Base-by-base conservation (phyloP, 352 stramenopile species). In the Globisporangium uncinulatum region DNA sequence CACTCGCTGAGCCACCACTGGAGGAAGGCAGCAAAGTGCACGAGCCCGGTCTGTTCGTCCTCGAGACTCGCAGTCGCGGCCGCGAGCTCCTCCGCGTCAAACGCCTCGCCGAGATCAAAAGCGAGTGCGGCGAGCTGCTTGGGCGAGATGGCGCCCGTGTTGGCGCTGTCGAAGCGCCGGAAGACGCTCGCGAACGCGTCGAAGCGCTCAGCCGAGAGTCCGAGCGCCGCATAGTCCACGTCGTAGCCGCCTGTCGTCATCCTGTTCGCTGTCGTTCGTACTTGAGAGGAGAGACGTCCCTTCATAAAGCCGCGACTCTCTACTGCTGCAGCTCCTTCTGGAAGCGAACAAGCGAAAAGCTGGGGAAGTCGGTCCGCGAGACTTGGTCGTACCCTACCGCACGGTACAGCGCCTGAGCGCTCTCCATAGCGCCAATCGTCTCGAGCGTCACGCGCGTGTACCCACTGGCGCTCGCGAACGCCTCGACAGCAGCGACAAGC, bases 131-230 rank as follows among this genome's bases (percentile, higher is more conserved):
- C 72, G n/a, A 89, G 51, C 57, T 85, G 74, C 56, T 67, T 76
- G 29, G 67, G 67, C 11, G 75, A 71, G 61, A 89, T 89, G 5
- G 74, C 63, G 20, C 74, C 74, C 0, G 68, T 76, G 59, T 76
- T 63, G 39, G 74, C 61, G 20, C 73, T 74, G 57, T 89, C 78
- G 17, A 86, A 63, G 2, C 58, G 57, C 10, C 66, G 65, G 21
- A 89, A 89, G 3, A 83, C 64, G 42, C 53, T 73, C 37, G 74
- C 73, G 67, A 89, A 89, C 4, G 78, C 78, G 46, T 83, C 78
- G 53, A 83, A 83, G 37, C 76, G 63, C 48, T 85, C 74, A 10
- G 56, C 10, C 0, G 75, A 64, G 17, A 89, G 65, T 6, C 75
- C 75, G 11, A 86, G 57, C 36, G 72, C 65, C 14, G 51, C 71